These are phyloP conservation scores for Glarea lozoyensis DNA, from an alignment of 495 filamentous ascomycete species.

Conservation along the genomic window DNA sequence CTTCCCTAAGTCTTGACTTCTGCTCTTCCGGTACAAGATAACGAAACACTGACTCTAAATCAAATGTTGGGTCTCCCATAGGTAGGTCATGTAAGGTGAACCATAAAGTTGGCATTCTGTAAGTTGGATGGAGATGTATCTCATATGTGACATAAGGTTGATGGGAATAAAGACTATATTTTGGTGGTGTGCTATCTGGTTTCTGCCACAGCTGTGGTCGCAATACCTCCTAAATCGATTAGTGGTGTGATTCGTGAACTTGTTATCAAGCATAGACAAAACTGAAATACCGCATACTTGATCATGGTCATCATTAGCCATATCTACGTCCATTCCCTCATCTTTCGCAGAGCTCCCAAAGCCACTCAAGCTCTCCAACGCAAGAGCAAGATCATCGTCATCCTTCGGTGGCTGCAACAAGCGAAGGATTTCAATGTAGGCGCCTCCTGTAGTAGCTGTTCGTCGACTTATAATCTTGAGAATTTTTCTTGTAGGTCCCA, in stretches of 20 bases:
- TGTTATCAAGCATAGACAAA: not conserved
- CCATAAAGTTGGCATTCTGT: conserved; percentile 50
- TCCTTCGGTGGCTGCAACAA: conserved; percentile 32
- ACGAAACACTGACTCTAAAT: conserved; percentile 59
- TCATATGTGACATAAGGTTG: conserved; percentile 49
- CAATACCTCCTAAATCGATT: conserved; percentile 10
- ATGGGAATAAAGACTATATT: conserved; percentile 16
- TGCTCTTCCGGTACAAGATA: conserved; percentile 51
- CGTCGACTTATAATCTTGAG: conserved; percentile 21
- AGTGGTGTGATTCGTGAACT: conserved; percentile 6
- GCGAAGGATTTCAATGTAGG: conserved; percentile 39
- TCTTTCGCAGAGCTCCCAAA: conserved; percentile 2
- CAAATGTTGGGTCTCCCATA: conserved; percentile 29
- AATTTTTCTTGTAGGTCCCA: conserved; percentile 34
- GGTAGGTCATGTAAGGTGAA: conserved; percentile 41
- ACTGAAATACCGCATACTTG: conserved; percentile 21
- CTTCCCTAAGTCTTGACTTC: conserved; percentile 43
- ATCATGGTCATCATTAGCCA: conserved; percentile 38
- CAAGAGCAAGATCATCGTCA: conserved; percentile 31
- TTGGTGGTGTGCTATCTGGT: not conserved
- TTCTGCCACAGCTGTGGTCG: not conserved
- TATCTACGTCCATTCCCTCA: conserved; percentile 22
- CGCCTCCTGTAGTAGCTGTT: conserved; percentile 19
- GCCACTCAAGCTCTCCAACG: conserved; percentile 30
- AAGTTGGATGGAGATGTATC: conserved; percentile 48